Base-by-base conservation (phyloP, 768 basidiomycete species). In the Tephrocybe sp. region DNA sequence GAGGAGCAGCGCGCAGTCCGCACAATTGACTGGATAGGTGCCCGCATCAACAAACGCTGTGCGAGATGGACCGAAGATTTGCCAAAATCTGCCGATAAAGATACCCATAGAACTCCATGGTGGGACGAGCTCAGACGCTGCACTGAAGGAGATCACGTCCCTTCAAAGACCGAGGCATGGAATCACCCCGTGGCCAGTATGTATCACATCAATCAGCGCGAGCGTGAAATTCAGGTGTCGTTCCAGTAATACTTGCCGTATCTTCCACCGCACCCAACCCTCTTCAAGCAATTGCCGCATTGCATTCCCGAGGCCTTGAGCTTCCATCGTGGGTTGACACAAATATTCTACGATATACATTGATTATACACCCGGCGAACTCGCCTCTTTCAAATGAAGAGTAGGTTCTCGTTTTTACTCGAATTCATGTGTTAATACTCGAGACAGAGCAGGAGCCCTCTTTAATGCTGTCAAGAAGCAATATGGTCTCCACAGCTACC, bases 381-480 rank as follows among this genome's bases (percentile, higher is more conserved):
- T 90, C 88, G 9, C 70, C 80, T 2, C 69, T 93, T 27, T 84
- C 87, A 13, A 78, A 86, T 36, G 87, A 91, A 69, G 90, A 92
- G 90, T 92, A 64, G 44, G 87, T 79, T 34, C 24, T 19, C 39
- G 40, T 47, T 57, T 13, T 19, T n/a, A n/a, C n/a, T n/a, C n/a
- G n/a, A n/a, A n/a, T n/a, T n/a, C n/a, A 28, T n/a, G n/a, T 19
- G 27, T 47, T n/a, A 27, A 34, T 53, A 5, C n/a, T 35, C 21
- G 13, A 36, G 9, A 18, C 25, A 93, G 91, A 69, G 86, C 87
- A 24, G 76, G 73, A 28, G 88, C 91, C 9, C 74, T 93, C 12
- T 87, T 84, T 64, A 93, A 92, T 58, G 91, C 90, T 1, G 84
- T 89, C 48, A 93, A 89, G 76, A 92, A 89, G 64, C 90, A 92